These are phyloP conservation scores for Gastrodia elata DNA, from an alignment of 106 monocot species.

Conservation along the genomic window DNA sequence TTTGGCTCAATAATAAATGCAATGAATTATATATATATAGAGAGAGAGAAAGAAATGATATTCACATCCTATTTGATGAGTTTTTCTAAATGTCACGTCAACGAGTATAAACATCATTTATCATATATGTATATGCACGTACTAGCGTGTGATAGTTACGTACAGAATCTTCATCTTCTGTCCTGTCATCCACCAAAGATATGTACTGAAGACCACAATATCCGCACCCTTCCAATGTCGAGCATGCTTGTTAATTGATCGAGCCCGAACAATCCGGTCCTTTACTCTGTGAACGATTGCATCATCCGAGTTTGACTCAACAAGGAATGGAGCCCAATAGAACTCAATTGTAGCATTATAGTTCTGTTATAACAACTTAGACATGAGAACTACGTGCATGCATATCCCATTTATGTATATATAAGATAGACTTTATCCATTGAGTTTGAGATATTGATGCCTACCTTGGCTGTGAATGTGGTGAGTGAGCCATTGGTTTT, in stretches of 20 bases:
- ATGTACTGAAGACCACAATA: slow-evolving; percentile 47
- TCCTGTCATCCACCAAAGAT: slow-evolving; percentile 66
- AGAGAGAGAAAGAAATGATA: no score
- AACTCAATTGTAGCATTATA: slow-evolving; percentile 50
- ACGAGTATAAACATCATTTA: no score
- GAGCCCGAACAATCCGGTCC: slow-evolving; percentile 23
- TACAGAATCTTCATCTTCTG: slow-evolving; percentile 56
- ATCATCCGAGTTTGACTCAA: slow-evolving; percentile 57
- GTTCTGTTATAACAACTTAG: slow-evolving; percentile 10
- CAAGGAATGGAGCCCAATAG: slow-evolving; percentile 60
- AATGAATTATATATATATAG: no score
- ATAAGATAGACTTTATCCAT: background rate
- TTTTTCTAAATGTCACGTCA: no score
- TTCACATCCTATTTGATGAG: no score
- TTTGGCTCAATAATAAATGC: no score
- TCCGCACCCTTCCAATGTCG: slow-evolving; percentile 45
- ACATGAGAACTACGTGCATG: no score
- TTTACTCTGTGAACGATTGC: slow-evolving; percentile 32
- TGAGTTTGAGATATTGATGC: background rate
- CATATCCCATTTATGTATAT: no score
- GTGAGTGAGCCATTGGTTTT: slow-evolving; percentile 34
- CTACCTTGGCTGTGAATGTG: slow-evolving; percentile 52
- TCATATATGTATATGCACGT: background rate
- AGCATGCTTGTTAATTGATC: slow-evolving; percentile 42
- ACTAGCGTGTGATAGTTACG: background rate